Conservation (phyloP, 2,329 filamentous ascomycete genomes). For the Fonsecaea nubica region DNA sequence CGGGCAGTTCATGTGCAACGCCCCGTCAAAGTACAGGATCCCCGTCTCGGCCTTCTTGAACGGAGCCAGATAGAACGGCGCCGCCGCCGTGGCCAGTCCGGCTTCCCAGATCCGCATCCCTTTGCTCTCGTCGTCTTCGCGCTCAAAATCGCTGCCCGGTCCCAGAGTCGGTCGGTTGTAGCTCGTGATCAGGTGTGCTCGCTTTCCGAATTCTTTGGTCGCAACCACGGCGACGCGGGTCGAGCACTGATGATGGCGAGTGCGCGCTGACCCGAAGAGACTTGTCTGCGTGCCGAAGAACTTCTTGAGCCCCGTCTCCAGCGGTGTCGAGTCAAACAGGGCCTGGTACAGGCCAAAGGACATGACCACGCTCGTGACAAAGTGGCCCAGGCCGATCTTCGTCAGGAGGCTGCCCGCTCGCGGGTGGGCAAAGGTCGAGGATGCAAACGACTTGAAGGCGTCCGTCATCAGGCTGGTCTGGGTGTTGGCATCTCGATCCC, state of each 20-base stretch:
- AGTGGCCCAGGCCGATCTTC: conserved; percentile 13
- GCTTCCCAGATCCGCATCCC: conserved; percentile 21
- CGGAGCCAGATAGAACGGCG: conserved; percentile 16
- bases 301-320: conserved; percentile 3
- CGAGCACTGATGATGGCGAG: conserved; percentile 21
- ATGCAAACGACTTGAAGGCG: conserved; percentile 14
- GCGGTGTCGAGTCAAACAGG: conserved; percentile 9
- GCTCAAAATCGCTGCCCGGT: conserved; percentile 10
- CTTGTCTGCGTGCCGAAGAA: conserved; percentile 15
- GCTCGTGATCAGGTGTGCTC: conserved; percentile 15
- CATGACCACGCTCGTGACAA: conserved; percentile 23
- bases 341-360: conserved; percentile 15
- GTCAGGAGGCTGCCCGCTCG: conserved; percentile 6
- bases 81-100: conserved; percentile 10
- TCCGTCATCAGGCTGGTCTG: conserved; percentile 4
- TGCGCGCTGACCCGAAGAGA: conserved; percentile 17
- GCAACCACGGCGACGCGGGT: conserved; percentile 19
- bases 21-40: conserved; percentile 15
- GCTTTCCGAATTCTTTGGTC: conserved; percentile 14
- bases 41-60: conserved; percentile 16
- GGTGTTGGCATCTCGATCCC: conserved; percentile 12
- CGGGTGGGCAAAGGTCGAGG: conserved; percentile 3
- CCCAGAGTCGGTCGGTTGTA: conserved; percentile 13
- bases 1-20: conserved; percentile 19
- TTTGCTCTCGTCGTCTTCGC: conserved; percentile 19